These are phyloP conservation scores for Ramaria rubella DNA, from an alignment of 768 basidiomycete species.

Conservation along the genomic window DNA sequence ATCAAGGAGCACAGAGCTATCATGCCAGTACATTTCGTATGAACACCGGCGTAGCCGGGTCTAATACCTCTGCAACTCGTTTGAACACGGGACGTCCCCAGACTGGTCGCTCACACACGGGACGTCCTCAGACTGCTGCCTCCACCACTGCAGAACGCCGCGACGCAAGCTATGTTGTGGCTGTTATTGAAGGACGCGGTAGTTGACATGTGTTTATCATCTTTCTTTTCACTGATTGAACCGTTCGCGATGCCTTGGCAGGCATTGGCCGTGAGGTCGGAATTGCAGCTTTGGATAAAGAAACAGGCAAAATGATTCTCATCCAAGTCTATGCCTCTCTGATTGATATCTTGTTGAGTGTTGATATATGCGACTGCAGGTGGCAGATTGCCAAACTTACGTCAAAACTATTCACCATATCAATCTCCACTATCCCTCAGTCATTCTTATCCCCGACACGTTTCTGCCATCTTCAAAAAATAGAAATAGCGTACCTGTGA, in stretches of 20 bases:
- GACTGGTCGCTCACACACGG: constrained; percentile 43
- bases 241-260: neutral
- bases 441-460: constrained; percentile 78
- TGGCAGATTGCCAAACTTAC: constrained; percentile 83
- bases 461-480: constrained; percentile 47
- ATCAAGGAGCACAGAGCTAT: neutral
- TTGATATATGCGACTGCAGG: constrained; percentile 32
- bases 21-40: neutral
- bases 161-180: constrained; percentile 59
- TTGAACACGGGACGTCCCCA: neutral
- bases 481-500: constrained; percentile 46
- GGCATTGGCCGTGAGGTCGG: constrained; percentile 78
- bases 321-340: constrained; percentile 51
- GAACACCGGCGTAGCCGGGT: neutral
- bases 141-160: constrained; percentile 36
- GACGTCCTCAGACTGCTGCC: constrained; percentile 59
- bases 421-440: constrained; percentile 63
- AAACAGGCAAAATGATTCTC: constrained; percentile 67
- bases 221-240: neutral
- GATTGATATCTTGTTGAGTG: neutral
- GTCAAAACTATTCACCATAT: constrained; percentile 84
- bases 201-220: neutral
- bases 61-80: no score
- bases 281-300: constrained; percentile 76
- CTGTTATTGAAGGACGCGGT: constrained; percentile 67